These are phyloP conservation scores for Cladorrhinum sp. DNA, from an alignment of 2,329 filamentous ascomycete species.

Conservation along the genomic window DNA sequence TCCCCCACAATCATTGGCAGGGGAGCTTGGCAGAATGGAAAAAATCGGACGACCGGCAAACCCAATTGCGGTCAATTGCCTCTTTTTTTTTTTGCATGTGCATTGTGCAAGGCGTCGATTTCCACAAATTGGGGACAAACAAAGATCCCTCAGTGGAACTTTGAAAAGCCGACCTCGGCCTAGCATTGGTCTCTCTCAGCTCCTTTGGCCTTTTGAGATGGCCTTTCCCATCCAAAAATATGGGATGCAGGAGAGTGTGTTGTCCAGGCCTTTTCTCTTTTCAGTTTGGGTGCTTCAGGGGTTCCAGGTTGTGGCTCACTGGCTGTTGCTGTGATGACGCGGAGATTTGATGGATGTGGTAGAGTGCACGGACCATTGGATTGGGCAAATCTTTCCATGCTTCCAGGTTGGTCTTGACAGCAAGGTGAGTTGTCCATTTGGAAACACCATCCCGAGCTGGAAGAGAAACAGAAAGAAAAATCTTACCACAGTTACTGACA, in stretches of 20 bases:
- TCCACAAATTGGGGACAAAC: neutral
- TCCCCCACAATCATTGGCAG: neutral
- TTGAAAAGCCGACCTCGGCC: slow-evolving; percentile 17
- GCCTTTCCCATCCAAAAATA: neutral
- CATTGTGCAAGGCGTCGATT: neutral
- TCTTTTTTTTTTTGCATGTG: neutral
- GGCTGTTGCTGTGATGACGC: neutral
- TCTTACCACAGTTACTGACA: too few relatives aligned
- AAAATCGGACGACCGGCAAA: slow-evolving; percentile 17
- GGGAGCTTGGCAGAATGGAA: slow-evolving; percentile 19
- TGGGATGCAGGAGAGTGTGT: too few relatives aligned
- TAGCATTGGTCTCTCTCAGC: neutral
- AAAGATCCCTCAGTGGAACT: neutral
- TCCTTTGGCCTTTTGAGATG: neutral
- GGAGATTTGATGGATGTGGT: neutral
- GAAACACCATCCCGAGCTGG: too few relatives aligned
- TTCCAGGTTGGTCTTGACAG: too few relatives aligned
- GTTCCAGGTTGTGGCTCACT: too few relatives aligned
- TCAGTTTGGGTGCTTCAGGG: too few relatives aligned
- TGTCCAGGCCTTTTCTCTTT: neutral
- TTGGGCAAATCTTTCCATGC: neutral
- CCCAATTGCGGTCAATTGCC: neutral
- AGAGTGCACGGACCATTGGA: neutral
- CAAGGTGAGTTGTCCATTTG: too few relatives aligned
- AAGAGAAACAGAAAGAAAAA: too few relatives aligned